These are phyloP conservation scores for Fagus crenata DNA, from an alignment of 306 rosid species.

Conservation along the genomic window DNA sequence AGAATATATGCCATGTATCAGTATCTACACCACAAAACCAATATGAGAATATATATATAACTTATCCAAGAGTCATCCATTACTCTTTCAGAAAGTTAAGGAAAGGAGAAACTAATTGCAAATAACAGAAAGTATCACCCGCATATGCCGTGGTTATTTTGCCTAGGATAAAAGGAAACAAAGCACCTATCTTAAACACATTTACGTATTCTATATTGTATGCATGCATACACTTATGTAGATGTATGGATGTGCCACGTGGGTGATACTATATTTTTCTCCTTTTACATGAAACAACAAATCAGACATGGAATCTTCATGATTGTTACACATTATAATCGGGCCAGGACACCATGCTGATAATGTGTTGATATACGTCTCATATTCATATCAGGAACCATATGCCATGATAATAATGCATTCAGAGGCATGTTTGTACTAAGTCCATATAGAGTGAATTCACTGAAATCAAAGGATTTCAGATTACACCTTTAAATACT, in stretches of 20 bases:
- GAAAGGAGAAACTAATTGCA: too few relatives aligned
- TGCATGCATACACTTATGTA: background rate
- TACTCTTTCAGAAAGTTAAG: background rate
- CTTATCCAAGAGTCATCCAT: background rate
- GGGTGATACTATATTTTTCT: background rate
- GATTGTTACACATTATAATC: background rate
- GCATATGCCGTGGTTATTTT: background rate
- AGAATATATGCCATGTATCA: constrained; percentile 19
- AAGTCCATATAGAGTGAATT: background rate
- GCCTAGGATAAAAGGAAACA: background rate
- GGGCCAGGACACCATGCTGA: background rate
- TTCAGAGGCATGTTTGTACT: background rate
- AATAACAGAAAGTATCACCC: background rate
- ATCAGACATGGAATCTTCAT: background rate
- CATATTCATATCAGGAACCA: background rate
- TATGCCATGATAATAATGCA: background rate
- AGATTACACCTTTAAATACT: background rate
- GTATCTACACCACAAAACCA: constrained; percentile 8
- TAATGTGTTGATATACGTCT: background rate
- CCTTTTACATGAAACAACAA: background rate
- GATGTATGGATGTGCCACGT: background rate
- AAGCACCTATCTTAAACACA: background rate
- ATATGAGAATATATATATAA: background rate
- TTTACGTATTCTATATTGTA: background rate
- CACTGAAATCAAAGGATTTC: background rate